Evolutionary conservation across 2,329 filamentous ascomycete genomes (phyloP).

Genomic region (Cryoendolithus antarcticus): DNA sequence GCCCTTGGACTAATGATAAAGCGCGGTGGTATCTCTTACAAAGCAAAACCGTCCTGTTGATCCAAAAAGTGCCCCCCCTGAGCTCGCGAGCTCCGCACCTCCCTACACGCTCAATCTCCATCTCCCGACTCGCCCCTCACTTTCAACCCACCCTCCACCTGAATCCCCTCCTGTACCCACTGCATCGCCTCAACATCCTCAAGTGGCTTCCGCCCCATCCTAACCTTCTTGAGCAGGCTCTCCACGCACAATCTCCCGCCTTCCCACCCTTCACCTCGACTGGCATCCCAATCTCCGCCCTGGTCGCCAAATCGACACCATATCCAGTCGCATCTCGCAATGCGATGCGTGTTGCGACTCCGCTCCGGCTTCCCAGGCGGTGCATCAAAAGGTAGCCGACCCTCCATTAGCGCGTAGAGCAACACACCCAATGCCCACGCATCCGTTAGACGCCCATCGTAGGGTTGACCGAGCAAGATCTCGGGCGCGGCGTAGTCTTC

Average conservation of each 20-base stretch:
- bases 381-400: slow-evolving; percentile 85
- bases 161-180: slow-evolving; percentile 68
- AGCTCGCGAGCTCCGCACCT: too few relatives aligned
- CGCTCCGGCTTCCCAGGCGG: slow-evolving; percentile 66
- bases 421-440: slow-evolving; percentile 92
- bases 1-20: too few relatives aligned
- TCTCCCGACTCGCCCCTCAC: slow-evolving; percentile 39
- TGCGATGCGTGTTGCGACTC: slow-evolving; percentile 70
- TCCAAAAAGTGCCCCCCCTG: too few relatives aligned
- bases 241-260: slow-evolving; percentile 76
- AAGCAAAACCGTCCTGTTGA: too few relatives aligned
- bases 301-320: slow-evolving; percentile 79
- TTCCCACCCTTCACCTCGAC: slow-evolving; percentile 51
- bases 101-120: neutral
- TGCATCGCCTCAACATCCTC: slow-evolving; percentile 57
- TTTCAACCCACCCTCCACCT: slow-evolving; percentile 47
- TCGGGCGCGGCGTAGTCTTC: slow-evolving; percentile 97
- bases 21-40: too few relatives aligned
- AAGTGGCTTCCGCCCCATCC: slow-evolving; percentile 60
- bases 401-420: slow-evolving; percentile 85
- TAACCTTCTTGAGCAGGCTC: slow-evolving; percentile 68
- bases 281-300: slow-evolving; percentile 73
- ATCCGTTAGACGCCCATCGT: slow-evolving; percentile 83
- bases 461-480: slow-evolving; percentile 87
- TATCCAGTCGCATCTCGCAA: slow-evolving; percentile 87